These are phyloP conservation scores for Hysterangium stoloniferum DNA, from an alignment of 768 basidiomycete genomes.

Conservation along the genomic window DNA sequence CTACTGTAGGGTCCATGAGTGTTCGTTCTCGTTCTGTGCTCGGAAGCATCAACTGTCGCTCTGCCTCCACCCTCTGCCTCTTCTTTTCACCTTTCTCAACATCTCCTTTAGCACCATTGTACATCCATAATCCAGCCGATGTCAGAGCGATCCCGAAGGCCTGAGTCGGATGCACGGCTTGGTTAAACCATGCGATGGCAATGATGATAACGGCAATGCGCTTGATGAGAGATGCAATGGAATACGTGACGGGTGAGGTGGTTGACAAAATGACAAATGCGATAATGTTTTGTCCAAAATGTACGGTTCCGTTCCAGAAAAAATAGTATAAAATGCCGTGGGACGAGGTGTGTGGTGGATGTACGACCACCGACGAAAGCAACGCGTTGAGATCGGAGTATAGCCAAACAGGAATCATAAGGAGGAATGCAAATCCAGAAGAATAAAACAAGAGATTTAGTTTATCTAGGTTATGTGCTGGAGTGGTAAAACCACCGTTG, in stretches of 20 bases:
- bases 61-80: constrained; percentile 69
- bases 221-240: constrained; percentile 96
- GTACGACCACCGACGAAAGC: constrained; percentile 40
- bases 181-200: constrained; percentile 94
- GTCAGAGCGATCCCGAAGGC: constrained; percentile 87
- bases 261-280: constrained; percentile 95
- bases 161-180: constrained; percentile 76
- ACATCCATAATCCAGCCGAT: constrained; percentile 88
- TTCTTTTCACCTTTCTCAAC: constrained; percentile 91
- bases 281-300: constrained; percentile 96
- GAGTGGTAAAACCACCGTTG: constrained; percentile 22
- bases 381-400: constrained; percentile 79
- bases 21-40: constrained; percentile 53
- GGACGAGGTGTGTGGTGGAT: constrained; percentile 35
- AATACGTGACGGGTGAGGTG: constrained; percentile 97
- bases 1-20: constrained; percentile 29
- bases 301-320: constrained; percentile 89
- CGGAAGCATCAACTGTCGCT: constrained; percentile 60
- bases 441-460: constrained; percentile 94
- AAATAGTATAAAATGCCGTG: constrained; percentile 77
- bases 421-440: constrained; percentile 83
- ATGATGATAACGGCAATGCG: constrained; percentile 97
- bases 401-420: constrained; percentile 95
- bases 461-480: constrained; percentile 85
- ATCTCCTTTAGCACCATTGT: constrained; percentile 89